Evolutionary conservation across 2,329 filamentous ascomycete species (phyloP).

Genomic region (Cytospora mali): DNA sequence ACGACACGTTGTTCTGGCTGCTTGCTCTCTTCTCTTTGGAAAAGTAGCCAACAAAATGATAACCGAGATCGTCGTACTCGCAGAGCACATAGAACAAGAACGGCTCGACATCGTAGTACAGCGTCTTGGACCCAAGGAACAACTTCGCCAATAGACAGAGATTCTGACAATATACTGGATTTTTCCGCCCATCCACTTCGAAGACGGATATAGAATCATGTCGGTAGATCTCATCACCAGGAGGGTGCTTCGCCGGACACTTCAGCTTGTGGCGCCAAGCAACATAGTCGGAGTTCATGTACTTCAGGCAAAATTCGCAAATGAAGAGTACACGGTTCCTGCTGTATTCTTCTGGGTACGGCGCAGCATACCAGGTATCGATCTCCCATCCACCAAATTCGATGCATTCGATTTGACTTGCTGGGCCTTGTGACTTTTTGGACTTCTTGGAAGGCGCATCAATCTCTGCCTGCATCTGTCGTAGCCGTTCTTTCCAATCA

Average conservation of each 20-base stretch:
- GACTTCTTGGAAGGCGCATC: conserved; percentile 65
- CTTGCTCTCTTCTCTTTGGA: conserved; percentile 96
- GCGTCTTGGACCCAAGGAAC: conserved; percentile 96
- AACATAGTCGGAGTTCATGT: conserved; percentile 99
- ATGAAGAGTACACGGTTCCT: conserved; percentile 97
- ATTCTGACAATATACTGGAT: conserved; percentile 98
- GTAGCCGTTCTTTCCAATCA: conserved; percentile 75
- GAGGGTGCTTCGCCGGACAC: conserved; percentile 93
- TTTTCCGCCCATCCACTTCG: conserved; percentile 95
- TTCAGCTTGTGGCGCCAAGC: conserved; percentile 98
- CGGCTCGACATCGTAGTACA: conserved; percentile 97
- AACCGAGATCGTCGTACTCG: conserved; percentile 87
- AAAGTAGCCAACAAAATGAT: conserved; percentile 98
- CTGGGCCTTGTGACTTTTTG: conserved; percentile 79
- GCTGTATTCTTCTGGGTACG: conserved; percentile 98
- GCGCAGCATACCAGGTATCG: conserved; percentile 98
- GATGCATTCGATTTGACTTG: conserved; percentile 97
- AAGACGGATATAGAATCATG: conserved; percentile 91
- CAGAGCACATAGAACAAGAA: conserved; percentile 98
- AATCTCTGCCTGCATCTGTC: conserved; percentile 63
- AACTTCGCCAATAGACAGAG: conserved; percentile 93
- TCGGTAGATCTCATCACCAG: conserved; percentile 96
- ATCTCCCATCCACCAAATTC: conserved; percentile 98
- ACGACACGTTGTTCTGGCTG: conserved; percentile 96
- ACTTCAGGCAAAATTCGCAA: conserved; percentile 98